phyloP scores from a whole-genome alignment of 805 yeast genomes.

The Kodamaea laetipori region DNA sequence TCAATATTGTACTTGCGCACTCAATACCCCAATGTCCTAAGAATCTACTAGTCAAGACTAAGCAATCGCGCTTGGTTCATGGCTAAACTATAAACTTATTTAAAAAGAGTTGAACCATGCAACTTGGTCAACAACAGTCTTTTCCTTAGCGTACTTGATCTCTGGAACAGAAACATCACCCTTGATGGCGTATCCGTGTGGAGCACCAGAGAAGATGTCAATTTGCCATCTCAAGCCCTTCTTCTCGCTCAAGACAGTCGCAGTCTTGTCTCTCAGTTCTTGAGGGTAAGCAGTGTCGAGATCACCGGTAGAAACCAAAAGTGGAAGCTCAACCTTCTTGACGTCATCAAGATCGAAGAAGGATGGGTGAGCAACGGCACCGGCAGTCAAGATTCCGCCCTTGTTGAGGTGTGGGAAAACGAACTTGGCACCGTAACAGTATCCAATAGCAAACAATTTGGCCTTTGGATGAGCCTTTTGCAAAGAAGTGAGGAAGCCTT shows the following conservation, averaged over 20 bases:
- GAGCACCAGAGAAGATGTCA: slow-evolving; percentile 60
- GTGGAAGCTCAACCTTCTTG: slow-evolving; percentile 56
- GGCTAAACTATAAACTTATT: too few species aligned
- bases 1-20: too few species aligned
- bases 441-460: slow-evolving; percentile 22
- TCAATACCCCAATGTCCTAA: too few species aligned
- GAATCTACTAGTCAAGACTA: too few species aligned
- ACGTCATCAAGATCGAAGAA: slow-evolving; percentile 67
- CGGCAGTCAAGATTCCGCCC: slow-evolving; percentile 51
- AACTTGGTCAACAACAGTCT: slow-evolving; percentile 53
- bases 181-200: slow-evolving; percentile 80
- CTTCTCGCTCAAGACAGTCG: slow-evolving; percentile 50
- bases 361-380: slow-evolving; percentile 86
- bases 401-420: slow-evolving; percentile 32
- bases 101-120: slow-evolving; percentile 5
- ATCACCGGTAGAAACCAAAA: slow-evolving; percentile 76
- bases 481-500: slow-evolving; percentile 10
- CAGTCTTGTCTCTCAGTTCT: slow-evolving; percentile 65
- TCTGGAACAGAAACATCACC: slow-evolving; percentile 63
- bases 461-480: slow-evolving; percentile 9
- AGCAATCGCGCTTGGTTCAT: too few species aligned
- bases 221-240: slow-evolving; percentile 59
- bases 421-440: slow-evolving; percentile 27
- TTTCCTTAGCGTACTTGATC: slow-evolving; percentile 66
- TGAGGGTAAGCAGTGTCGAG: slow-evolving; percentile 60